Percentiles rank a stretch among this genome's conserved stretches.
These are phyloP conservation scores for Diaporthe nobilis DNA, from an alignment of 2,329 filamentous ascomycete species.

Conservation along the genomic window DNA sequence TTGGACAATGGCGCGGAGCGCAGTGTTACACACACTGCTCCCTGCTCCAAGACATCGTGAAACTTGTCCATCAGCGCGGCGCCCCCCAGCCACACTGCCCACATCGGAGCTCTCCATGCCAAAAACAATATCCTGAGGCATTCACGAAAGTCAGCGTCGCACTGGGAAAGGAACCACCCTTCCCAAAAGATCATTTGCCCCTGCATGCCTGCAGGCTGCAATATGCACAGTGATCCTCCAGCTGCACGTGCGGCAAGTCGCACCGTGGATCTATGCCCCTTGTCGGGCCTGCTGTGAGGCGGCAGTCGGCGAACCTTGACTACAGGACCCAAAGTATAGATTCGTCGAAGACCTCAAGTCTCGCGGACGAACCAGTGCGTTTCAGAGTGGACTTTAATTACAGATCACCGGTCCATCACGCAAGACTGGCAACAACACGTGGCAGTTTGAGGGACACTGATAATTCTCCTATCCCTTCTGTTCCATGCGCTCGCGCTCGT, in stretches of 20 bases:
- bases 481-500: not conserved
- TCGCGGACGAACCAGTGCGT: not conserved
- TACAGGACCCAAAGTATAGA: not conserved
- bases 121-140: not conserved
- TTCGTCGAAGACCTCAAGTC: not conserved
- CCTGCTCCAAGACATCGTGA: conserved; percentile 25
- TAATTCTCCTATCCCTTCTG: not conserved
- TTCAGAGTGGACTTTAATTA: conserved; percentile 2
- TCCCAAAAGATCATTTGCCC: conserved; percentile 34
- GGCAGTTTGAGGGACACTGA: conserved; percentile 4
- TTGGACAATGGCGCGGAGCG: not conserved
- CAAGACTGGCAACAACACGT: conserved; percentile 22
- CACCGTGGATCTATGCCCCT: conserved; percentile 31
- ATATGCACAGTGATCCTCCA: conserved; percentile 35
- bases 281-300: conserved; percentile 13
- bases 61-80: conserved; percentile 26
- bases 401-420: not conserved
- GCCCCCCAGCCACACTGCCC: conserved; percentile 16
- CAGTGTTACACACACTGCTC: not conserved
- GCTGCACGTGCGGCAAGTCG: conserved; percentile 30
- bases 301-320: conserved; percentile 4
- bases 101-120: conserved; percentile 1
- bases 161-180: conserved; percentile 22
- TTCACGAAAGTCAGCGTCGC: conserved; percentile 24
- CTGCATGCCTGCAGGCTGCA: conserved; percentile 37